A percentile compares a stretch with the other conserved stretches of the same genome.
Evolutionary conservation across 2,329 filamentous ascomycete species (phyloP).

Genomic region (Microsporum audouinii): DNA sequence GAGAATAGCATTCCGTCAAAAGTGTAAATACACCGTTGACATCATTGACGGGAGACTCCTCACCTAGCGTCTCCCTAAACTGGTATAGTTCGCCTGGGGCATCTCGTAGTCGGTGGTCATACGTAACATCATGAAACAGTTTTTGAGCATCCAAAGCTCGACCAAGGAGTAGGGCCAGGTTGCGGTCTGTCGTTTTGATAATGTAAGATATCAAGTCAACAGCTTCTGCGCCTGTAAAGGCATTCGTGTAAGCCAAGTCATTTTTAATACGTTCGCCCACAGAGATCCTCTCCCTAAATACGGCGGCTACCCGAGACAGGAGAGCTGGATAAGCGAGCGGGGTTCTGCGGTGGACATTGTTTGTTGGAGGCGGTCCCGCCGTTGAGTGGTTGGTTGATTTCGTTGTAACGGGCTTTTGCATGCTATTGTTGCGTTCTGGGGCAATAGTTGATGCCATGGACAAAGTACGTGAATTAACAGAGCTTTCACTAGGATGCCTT

Average conservation of each 20-base stretch:
- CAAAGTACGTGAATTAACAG: slow-evolving; percentile 54
- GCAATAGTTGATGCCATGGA: slow-evolving; percentile 68
- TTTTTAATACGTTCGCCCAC: slow-evolving; percentile 89
- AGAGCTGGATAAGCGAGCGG: slow-evolving; percentile 90
- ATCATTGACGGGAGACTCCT: slow-evolving; percentile 56
- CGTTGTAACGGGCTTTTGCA: slow-evolving; percentile 29
- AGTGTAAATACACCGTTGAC: slow-evolving; percentile 96
- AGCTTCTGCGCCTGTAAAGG: slow-evolving; percentile 89
- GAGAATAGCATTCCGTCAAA: slow-evolving; percentile 93
- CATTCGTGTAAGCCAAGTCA: slow-evolving; percentile 90
- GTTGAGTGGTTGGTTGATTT: slow-evolving; percentile 40
- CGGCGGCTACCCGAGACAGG: slow-evolving; percentile 83
- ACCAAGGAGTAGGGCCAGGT: slow-evolving; percentile 79
- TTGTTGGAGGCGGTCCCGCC: slow-evolving; percentile 41
- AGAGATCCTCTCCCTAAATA: slow-evolving; percentile 79
- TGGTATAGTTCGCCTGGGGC: slow-evolving; percentile 94
- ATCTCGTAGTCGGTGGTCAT: slow-evolving; percentile 88
- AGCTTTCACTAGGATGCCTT: slow-evolving; percentile 36
- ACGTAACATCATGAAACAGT: slow-evolving; percentile 98
- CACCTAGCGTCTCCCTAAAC: slow-evolving; percentile 79
- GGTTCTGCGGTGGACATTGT: slow-evolving; percentile 53
- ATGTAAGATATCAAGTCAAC: slow-evolving; percentile 94
- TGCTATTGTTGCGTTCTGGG: slow-evolving; percentile 50
- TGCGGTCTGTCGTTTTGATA: slow-evolving; percentile 91
- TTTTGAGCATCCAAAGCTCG: slow-evolving; percentile 93